These are phyloP conservation scores for Cryptococcus jaspeensis DNA, from an alignment of 1,284 basidiomycete species.

Conservation along the genomic window DNA sequence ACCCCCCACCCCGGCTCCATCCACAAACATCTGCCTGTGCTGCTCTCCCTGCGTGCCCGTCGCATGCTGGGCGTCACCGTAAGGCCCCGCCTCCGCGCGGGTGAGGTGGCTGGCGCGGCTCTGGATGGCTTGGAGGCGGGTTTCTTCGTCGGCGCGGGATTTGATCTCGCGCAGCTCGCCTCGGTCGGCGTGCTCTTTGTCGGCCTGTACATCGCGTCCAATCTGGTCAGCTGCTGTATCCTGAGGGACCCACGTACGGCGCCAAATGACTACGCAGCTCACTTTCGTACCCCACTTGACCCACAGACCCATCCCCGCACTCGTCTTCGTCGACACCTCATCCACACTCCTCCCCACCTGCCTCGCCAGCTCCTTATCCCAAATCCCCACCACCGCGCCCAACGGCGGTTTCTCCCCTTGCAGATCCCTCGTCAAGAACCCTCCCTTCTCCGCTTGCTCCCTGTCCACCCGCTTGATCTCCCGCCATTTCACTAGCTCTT, in stretches of 20 bases:
- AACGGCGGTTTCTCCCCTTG: conserved; percentile 43
- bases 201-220: conserved; percentile 23
- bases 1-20: no score
- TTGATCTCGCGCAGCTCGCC: conserved; percentile 33
- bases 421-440: conserved; percentile 46
- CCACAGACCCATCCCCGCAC: conserved; percentile 41
- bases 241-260: not conserved
- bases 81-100: no score
- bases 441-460: conserved; percentile 31
- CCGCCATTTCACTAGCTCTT: conserved; percentile 37
- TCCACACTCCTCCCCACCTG: conserved; percentile 45
- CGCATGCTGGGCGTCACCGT: no score
- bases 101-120: no score
- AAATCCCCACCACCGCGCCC: conserved; percentile 40
- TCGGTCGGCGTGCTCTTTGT: conserved; percentile 35
- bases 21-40: no score
- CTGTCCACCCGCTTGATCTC: conserved; percentile 33
- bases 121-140: not conserved
- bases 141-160: conserved; percentile 5
- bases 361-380: conserved; percentile 34
- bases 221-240: not conserved
- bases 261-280: conserved; percentile 9
- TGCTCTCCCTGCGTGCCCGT: no score
- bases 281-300: conserved; percentile 42
- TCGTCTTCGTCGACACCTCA: conserved; percentile 35